These are phyloP conservation scores for Trypanosomatidae sp. DNA, from an alignment of 208 protist genomes.

Conservation along the genomic window DNA sequence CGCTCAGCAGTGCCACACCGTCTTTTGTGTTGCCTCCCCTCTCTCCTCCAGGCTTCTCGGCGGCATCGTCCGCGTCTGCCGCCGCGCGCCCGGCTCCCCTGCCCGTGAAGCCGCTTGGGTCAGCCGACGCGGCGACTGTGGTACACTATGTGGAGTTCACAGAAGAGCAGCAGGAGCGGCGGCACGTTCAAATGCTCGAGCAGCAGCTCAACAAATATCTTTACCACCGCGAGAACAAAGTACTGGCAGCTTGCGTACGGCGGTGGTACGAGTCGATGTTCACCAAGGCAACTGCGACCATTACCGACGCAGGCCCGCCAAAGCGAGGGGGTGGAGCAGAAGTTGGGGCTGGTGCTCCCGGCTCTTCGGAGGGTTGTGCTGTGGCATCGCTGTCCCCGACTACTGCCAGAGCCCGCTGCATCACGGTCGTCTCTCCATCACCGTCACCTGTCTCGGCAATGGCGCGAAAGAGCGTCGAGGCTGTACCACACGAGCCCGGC, in stretches of 20 bases:
- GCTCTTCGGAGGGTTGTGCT: not conserved
- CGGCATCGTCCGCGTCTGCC: not conserved
- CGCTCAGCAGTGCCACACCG: not conserved
- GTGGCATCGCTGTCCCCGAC: not conserved
- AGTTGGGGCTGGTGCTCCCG: not conserved
- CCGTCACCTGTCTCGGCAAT: not conserved
- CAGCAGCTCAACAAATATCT: slow-evolving; percentile 27
- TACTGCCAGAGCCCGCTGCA: not conserved
- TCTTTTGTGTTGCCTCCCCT: slow-evolving; percentile 1
- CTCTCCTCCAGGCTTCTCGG: slow-evolving; percentile 5
- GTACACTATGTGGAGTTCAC: slow-evolving; percentile 15
- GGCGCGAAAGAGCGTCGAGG: not conserved
- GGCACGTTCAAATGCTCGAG: slow-evolving; percentile 23
- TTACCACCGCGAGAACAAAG: slow-evolving; percentile 24
- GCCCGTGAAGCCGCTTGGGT: not conserved
- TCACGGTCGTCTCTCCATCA: not conserved
- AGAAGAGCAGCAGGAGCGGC: slow-evolving; percentile 16
- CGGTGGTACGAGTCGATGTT: slow-evolving; percentile 68
- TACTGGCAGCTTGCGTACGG: slow-evolving; percentile 41
- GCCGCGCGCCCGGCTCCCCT: not conserved
- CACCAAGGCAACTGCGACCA: slow-evolving; percentile 21
- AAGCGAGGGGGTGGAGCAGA: not conserved
- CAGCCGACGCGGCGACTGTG: not conserved
- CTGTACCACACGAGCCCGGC: not conserved
- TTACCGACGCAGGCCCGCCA: not conserved